Percentiles rank a stretch among this genome's conserved stretches.
These are phyloP conservation scores for Coemansia brasiliensis DNA, from an alignment of 192 early-diverging fungal genomes.

Conservation along the genomic window DNA sequence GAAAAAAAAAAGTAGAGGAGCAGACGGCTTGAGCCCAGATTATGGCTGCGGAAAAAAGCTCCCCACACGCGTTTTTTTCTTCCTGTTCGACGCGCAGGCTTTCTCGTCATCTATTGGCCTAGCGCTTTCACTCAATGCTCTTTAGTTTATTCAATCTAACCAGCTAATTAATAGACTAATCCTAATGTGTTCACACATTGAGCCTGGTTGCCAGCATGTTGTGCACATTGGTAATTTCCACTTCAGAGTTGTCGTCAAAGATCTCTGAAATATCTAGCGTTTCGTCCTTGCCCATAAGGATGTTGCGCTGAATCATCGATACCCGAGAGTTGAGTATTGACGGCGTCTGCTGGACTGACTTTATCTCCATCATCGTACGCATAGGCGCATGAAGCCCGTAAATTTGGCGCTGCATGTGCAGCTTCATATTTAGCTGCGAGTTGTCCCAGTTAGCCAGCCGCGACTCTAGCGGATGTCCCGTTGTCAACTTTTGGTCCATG, in stretches of 20 bases:
- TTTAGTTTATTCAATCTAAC: no score
- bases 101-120: neutral
- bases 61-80: neutral
- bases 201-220: constrained; percentile 26
- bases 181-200: constrained; percentile 18
- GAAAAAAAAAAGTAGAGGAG: neutral
- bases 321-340: constrained; percentile 23
- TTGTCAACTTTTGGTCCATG: constrained; percentile 26
- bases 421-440: constrained; percentile 79
- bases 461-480: constrained; percentile 78
- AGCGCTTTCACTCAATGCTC: no score
- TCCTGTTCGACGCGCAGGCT: neutral
- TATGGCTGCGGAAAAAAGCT: constrained; percentile 13
- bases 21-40: neutral
- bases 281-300: constrained; percentile 84
- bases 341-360: constrained; percentile 47
- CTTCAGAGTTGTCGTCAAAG: constrained; percentile 59
- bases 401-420: constrained; percentile 74
- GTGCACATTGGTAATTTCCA: constrained; percentile 20
- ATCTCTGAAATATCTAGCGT: constrained; percentile 91
- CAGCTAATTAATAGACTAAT: neutral
- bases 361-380: constrained; percentile 88
- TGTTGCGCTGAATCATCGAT: constrained; percentile 68
- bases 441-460: constrained; percentile 76
- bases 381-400: constrained; percentile 93